Evolutionary conservation across 495 filamentous ascomycete genomes (phyloP), one percentile per base, ranked within the genome.

Genomic region (Hamigera avellanea): DNA sequence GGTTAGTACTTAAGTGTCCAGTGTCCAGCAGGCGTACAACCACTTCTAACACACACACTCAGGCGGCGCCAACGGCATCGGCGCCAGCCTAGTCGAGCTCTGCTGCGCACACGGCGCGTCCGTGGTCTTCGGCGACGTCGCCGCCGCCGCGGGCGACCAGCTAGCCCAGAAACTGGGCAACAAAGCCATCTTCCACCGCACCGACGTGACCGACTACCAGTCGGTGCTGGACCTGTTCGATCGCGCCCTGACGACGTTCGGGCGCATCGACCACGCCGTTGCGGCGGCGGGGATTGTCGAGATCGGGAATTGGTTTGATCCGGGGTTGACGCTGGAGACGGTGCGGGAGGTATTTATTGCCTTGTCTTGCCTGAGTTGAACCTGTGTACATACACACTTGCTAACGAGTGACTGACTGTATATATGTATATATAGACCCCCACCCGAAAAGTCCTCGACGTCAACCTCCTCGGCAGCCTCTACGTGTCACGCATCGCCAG

Each of bases 31-130:
- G 9, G 8, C 19, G 14, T 6, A 7, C 12, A 8, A 3, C 19
- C 5, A 2, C 4, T 26, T 2, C 16, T 17, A 17, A n/a, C 23
- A n/a, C 29, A 26, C 1, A 26, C 19, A 23, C 36, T 9, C 35
- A 75, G 71, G 71, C 32, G 67, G 66, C 32, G 59, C 69, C 12
- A 72, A 69, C 26, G 71, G 71, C 8, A 75, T 75, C 26, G 69
- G 71, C n/a, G 53, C 69, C 2, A 66, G 66, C 27, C 65, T 70
- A 0, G 65, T 69, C 8, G 50, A 66, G 16, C 58, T 67, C 10
- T 61, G 66, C 27, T 52, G 67, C 14, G 52, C 59, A 9, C 49
- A 54, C 10, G 65, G 66, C 6, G 68, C 68, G 35, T 61, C 56
- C 23, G 69, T 71, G 6, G 53, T 57, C 31, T 56, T 63, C 36